Percentiles rank a stretch among this genome's conserved stretches.
Evolutionary conservation across 2,329 filamentous ascomycete genomes (phyloP).

Genomic region (Nannizziopsis barbatae): DNA sequence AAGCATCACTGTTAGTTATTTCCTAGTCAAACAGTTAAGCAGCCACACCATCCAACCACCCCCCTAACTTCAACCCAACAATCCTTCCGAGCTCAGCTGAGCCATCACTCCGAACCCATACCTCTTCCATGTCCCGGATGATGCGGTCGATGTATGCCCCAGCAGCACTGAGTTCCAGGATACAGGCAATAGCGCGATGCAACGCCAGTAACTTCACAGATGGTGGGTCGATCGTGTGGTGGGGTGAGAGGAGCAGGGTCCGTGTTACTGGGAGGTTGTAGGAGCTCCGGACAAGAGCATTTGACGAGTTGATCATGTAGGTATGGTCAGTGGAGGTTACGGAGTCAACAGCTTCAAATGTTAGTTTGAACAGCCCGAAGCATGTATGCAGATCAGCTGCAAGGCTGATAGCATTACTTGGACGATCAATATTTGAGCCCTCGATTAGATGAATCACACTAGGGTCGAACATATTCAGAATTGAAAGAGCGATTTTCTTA

Average conservation of each 20-base stretch:
- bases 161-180: conserved; percentile 18
- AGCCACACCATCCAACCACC: no score
- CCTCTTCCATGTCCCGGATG: conserved; percentile 21
- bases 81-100: conserved; percentile 7
- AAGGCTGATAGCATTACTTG: no score
- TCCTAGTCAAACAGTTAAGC: neutral
- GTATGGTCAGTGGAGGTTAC: conserved; percentile 6
- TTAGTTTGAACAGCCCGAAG: conserved; percentile 21
- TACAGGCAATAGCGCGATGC: conserved; percentile 17
- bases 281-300: conserved; percentile 6
- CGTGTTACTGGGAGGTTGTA: conserved; percentile 11
- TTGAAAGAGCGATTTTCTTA: conserved; percentile 27
- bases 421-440: conserved; percentile 8
- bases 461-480: conserved; percentile 37
- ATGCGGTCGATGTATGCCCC: conserved; percentile 18
- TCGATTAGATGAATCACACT: conserved; percentile 28
- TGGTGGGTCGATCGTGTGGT: conserved; percentile 23
- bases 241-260: conserved; percentile 14
- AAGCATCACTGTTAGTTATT: no score
- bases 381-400: neutral
- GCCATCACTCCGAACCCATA: conserved; percentile 20
- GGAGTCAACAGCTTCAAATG: conserved; percentile 10
- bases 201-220: conserved; percentile 16
- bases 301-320: conserved; percentile 10
- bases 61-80: conserved; percentile 3